phyloP scores from a whole-genome alignment of 2,329 filamentous ascomycete genomes.

The Lasiodiplodia gonubiensis region DNA sequence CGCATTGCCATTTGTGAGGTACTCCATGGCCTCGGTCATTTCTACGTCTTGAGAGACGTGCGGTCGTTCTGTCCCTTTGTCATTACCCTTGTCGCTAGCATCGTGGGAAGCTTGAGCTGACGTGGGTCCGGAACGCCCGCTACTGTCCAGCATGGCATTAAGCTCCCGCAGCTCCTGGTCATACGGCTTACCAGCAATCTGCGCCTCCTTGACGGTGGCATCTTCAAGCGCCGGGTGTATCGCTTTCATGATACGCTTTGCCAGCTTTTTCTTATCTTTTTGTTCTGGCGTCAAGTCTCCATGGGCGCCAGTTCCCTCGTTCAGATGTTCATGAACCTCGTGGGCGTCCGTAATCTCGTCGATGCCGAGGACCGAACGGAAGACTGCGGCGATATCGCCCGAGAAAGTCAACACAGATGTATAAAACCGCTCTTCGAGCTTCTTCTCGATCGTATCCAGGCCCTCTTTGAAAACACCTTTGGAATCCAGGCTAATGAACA shows the following conservation, averaged over 20 bases:
- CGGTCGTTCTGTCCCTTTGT: conserved; percentile 23
- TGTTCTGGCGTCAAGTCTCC: conserved; percentile 63
- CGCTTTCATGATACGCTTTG: conserved; percentile 85
- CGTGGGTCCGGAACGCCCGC: conserved; percentile 61
- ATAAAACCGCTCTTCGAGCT: conserved; percentile 63
- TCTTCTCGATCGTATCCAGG: conserved; percentile 58
- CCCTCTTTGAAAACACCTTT: conserved; percentile 62
- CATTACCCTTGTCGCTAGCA: conserved; percentile 34
- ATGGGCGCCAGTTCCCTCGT: conserved; percentile 47
- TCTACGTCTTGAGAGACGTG: conserved; percentile 27
- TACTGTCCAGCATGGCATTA: conserved; percentile 73
- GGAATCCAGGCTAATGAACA: conserved; percentile 47
- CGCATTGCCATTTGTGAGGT: conserved; percentile 20
- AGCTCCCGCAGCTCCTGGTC: conserved; percentile 73
- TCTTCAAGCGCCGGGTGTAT: conserved; percentile 79
- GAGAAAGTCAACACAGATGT: conserved; percentile 67
- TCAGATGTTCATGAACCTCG: conserved; percentile 51
- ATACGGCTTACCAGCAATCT: conserved; percentile 72
- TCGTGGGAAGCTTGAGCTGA: conserved; percentile 39
- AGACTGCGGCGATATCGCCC: conserved; percentile 61
- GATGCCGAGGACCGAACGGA: conserved; percentile 61
- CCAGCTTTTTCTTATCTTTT: conserved; percentile 81
- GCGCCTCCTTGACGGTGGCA: conserved; percentile 80
- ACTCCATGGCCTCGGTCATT: conserved; percentile 19
- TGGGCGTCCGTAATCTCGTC: conserved; percentile 49